Base-by-base conservation (phyloP, 331 rosid genomes). In the Stylosanthes scabra region DNA sequence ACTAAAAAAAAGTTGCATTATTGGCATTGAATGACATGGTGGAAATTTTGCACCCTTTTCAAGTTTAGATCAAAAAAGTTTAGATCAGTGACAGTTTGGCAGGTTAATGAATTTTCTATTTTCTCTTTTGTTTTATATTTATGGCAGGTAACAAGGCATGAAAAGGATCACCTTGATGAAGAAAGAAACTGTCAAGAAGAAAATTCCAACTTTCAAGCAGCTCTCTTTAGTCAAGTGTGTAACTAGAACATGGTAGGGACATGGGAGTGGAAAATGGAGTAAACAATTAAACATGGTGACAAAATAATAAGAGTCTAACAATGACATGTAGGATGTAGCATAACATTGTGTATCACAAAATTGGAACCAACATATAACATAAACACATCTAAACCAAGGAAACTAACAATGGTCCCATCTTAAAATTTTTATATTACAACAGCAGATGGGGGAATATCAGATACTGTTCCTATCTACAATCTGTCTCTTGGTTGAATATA, bases 401-500 rank as follows among this genome's bases (percentile, higher is more conserved):
- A 14, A 65, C 45, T 59, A 68, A 46, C 47, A 49, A 40, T 49
- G 70, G 45, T 58, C 71, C 51, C 61, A 45, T 29, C 72, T 60
- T 40, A 40, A 62, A 29, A 66, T 40, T 47, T 79, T 59, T 57
- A 59, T 66, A 45, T 75, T 62, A 75, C 87, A 59, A 71, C 83
- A 65, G 14, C 54, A 67, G 25, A 71, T 12, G 47, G 68, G 63
- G 40, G 49, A 42, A 54, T 59, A 39, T 25, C 25, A 73, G 59
- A 75, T 7, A 67, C 1, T 25, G 61, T 76, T 76, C 75, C 54
- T 80, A 76, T 78, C 81, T 79, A 83, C 70, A 83, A 41, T 54
- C 3, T 60, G 81, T 52, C 16, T 70, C 74, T 70, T 65, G 55
- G 28, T 65, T 66, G 61, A 79, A 79, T 80, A 68, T 80, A 80